phyloP scores from a whole-genome alignment of 257 asterid genomes.

The Ajuga chamaepitys region DNA sequence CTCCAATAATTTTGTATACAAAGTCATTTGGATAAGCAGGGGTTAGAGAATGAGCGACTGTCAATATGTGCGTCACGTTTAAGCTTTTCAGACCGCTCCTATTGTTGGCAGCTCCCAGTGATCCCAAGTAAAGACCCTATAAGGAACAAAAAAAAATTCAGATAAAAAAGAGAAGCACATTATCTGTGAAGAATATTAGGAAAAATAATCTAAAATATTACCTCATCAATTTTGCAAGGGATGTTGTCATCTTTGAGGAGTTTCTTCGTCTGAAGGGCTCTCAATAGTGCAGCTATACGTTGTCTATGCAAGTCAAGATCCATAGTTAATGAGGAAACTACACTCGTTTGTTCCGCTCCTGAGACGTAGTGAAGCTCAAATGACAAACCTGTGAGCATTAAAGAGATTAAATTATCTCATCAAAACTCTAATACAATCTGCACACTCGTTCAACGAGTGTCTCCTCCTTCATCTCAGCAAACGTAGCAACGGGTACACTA shows the following conservation, averaged over 20 bases:
- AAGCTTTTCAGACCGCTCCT: conserved; percentile 43
- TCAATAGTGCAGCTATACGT: conserved; percentile 40
- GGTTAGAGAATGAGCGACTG: conserved; percentile 40
- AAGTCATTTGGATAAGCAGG: conserved; percentile 60
- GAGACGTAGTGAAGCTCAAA: not conserved
- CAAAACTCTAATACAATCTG: not conserved
- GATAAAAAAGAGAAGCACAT: not conserved
- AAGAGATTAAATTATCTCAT: not conserved
- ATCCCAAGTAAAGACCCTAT: conserved; percentile 89
- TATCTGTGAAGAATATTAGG: not conserved
- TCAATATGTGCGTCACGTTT: conserved; percentile 71
- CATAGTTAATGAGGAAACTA: conserved; percentile 25
- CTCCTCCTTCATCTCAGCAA: not conserved
- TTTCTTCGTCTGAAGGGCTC: conserved; percentile 30
- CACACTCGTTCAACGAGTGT: not conserved
- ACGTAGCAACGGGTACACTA: not conserved
- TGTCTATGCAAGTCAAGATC: conserved; percentile 25
- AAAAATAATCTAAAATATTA: conserved; percentile 10
- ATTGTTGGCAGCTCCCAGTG: conserved; percentile 77
- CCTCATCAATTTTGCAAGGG: conserved; percentile 88
- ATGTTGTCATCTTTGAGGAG: conserved; percentile 36
- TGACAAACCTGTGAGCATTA: conserved; percentile 6
- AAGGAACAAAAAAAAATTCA: not conserved
- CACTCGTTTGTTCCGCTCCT: not conserved
- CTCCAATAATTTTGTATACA: conserved; percentile 51